phyloP scores from a whole-genome alignment of 352 stramenopile species.

The Aphanomyces cochlioides region DNA sequence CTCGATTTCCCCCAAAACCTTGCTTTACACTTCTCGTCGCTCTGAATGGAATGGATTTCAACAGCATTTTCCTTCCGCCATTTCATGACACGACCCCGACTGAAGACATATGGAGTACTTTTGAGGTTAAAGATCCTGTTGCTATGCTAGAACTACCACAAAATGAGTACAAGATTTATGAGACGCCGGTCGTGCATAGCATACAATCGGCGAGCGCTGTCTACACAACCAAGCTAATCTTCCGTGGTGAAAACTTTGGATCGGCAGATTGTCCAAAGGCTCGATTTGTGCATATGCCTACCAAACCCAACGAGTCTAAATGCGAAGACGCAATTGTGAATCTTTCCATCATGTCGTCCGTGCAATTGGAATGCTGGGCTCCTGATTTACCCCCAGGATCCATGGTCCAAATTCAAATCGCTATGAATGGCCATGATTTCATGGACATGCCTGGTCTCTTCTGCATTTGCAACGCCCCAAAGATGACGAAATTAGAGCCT shows the following conservation, averaged over 20 bases:
- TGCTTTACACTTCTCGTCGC: constrained; percentile 46
- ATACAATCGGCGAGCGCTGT: constrained; percentile 20
- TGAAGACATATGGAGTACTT: constrained; percentile 19
- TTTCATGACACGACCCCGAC: not conserved
- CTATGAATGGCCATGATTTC: constrained; percentile 29
- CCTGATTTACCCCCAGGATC: constrained; percentile 29
- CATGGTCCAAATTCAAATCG: constrained; percentile 21
- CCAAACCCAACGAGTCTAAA: not conserved
- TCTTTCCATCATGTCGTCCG: constrained; percentile 16
- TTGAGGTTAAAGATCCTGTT: constrained; percentile 11
- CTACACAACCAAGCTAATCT: constrained; percentile 29
- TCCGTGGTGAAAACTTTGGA: constrained; percentile 27
- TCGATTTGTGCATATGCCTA: constrained; percentile 16
- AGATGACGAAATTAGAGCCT: constrained; percentile 13
- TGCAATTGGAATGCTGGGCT: constrained; percentile 19
- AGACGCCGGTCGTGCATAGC: constrained; percentile 20
- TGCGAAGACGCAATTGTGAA: constrained; percentile 7
- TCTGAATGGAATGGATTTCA: constrained; percentile 57
- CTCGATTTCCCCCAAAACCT: constrained; percentile 33
- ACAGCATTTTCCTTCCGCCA: constrained; percentile 51
- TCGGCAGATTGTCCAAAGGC: constrained; percentile 11
- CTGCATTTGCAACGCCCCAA: constrained; percentile 23
- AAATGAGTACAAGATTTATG: constrained; percentile 22
- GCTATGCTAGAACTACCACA: constrained; percentile 5
- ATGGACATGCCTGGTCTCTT: constrained; percentile 17